A percentile compares a stretch with the other conserved stretches of the same genome.
These are phyloP conservation scores for Calophaca sinica DNA, from an alignment of 306 rosid genomes.

Conservation along the genomic window DNA sequence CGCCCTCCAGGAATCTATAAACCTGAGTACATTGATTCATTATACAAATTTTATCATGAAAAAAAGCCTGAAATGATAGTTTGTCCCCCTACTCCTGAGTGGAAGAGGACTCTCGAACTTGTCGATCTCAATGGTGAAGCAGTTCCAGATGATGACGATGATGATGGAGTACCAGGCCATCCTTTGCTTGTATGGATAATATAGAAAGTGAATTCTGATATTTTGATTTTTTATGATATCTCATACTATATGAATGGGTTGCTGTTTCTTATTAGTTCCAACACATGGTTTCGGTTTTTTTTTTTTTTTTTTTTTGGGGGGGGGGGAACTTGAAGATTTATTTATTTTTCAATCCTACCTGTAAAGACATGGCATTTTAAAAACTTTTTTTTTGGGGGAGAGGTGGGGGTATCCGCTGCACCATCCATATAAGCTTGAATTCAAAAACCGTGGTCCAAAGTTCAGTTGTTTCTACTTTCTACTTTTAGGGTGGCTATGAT, in stretches of 20 bases:
- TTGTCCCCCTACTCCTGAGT: constrained; percentile 93
- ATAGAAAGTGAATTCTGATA: constrained; percentile 42
- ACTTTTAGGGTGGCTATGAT: no score
- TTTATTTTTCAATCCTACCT: neutral
- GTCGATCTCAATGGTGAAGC: constrained; percentile 98
- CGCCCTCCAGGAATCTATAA: constrained; percentile 99
- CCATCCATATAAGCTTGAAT: neutral
- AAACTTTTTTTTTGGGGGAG: neutral
- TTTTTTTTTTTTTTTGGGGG: no score
- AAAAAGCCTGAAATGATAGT: constrained; percentile 73
- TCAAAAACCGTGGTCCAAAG: no score
- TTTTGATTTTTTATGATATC: constrained; percentile 26
- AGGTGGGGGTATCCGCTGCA: neutral
- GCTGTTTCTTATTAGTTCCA: constrained; percentile 8
- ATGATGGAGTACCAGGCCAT: constrained; percentile 73
- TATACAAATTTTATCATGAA: constrained; percentile 89
- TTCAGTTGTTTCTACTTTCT: no score
- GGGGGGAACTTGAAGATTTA: neutral
- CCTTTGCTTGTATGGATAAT: constrained; percentile 71
- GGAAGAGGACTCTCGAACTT: constrained; percentile 90
- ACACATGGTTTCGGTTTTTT: constrained; percentile 18
- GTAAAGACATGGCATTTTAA: neutral
- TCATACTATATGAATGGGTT: constrained; percentile 31
- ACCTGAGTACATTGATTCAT: constrained; percentile 86
- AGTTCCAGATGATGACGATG: constrained; percentile 62